Evolutionary conservation across 1,284 basidiomycete genomes (phyloP), one percentile per base, ranked within the genome.

Genomic region (Cutaneotrichosporon sp.): DNA sequence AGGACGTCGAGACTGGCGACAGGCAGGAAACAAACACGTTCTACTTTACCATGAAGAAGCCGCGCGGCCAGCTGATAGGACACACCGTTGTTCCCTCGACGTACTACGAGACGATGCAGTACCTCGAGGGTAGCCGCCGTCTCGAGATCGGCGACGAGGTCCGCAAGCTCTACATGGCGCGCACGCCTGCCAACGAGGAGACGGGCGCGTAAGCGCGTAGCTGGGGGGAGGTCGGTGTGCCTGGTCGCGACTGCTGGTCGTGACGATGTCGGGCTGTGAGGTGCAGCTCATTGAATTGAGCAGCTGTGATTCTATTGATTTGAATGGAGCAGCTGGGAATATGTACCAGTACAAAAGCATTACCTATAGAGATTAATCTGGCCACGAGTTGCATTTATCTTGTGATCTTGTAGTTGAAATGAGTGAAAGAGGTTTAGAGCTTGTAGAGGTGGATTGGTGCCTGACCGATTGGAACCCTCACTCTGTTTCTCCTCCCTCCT

Each of bases 41-140:
- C 70, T 80, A 71, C 73, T 81, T 80, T 63, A 80, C 79, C 31
- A 76, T 80, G 73, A 75, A 74, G 18, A 72, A 69, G 60, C 75
- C 76, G 40, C 75, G 81, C 36, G 71, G 75, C 9, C 59, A 78
- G 51, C 81, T 82, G 10, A 74, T 84, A 0, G 76, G 81, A 22
- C 81, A 87, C 30, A 84, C 82, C 60, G 85, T 91, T 26, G 86
- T 91, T 1, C 90, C 90, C 2, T 64, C 69, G 40, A 76, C 76
- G 3, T 81, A 81, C 71, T 51, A 78, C 87, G 90, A 91, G 76
- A 86, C 89, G 4, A 92, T 92, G 90, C 79, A 87, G 49, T 92
- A 89, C 86, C 80, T 92, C 32, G 90, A 92, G 76, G 90, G 88
- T 0, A 86, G 85, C 64, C 83, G 90, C 10, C 87, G 81, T 22